Conservation (phyloP, 179 eudicot species). For the Corrigiola litoralis region DNA sequence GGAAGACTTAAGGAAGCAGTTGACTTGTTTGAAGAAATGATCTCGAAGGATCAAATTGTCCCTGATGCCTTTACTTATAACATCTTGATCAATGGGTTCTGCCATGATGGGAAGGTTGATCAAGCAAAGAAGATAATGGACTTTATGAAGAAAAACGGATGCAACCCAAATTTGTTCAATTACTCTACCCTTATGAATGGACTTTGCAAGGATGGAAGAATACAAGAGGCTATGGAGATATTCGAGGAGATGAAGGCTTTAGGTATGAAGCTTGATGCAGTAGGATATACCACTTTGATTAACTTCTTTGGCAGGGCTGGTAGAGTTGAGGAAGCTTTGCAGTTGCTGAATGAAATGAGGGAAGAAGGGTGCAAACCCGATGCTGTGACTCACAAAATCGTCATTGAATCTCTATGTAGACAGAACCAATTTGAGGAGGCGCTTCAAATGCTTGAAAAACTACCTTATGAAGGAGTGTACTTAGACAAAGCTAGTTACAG, state of each 20-base stretch:
- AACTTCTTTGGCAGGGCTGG: constrained; percentile 55
- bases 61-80: constrained; percentile 90
- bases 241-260: constrained; percentile 54
- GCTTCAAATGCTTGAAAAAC: constrained; percentile 59
- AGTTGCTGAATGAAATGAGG: constrained; percentile 66
- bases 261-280: constrained; percentile 67
- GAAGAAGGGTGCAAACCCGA: constrained; percentile 65
- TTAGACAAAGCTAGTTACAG: constrained; percentile 70
- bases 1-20: constrained; percentile 71
- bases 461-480: constrained; percentile 61
- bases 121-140: constrained; percentile 63
- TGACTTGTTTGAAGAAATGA: constrained; percentile 76
- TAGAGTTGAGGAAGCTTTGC: constrained; percentile 53
- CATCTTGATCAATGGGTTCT: constrained; percentile 74
- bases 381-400: constrained; percentile 55
- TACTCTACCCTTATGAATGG: constrained; percentile 78
- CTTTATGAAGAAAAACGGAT: constrained; percentile 81
- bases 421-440: constrained; percentile 58
- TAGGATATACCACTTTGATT: constrained; percentile 71
- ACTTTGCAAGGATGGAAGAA: constrained; percentile 60
- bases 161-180: constrained; percentile 68
- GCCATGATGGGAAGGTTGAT: constrained; percentile 63
- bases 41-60: constrained; percentile 56
- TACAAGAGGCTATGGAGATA: constrained; percentile 55
- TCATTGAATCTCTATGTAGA: constrained; percentile 64